Base-by-base conservation (phyloP, 768 basidiomycete species). In the Polyporus arcularius region DNA sequence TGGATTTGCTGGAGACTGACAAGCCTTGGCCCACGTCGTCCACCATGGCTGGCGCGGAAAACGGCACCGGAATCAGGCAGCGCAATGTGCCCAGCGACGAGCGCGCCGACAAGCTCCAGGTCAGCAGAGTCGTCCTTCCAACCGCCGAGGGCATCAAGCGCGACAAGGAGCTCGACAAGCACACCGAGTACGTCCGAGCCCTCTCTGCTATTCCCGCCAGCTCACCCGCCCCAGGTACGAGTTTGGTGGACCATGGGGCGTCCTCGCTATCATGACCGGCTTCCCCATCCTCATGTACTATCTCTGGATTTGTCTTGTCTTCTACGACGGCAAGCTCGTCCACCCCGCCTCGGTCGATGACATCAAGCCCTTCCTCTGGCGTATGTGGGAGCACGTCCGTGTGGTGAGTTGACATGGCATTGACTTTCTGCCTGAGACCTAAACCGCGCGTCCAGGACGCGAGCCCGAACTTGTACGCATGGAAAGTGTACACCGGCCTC, bases 201-300 rank as follows among this genome's bases (percentile, higher is more conserved):
- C 31, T 15, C 51, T 43, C 1, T 51, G 21, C 5, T 49, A 16
- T 39, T 16, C 52, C 49, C 10, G 39, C 30, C 16, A 15, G 42
- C 53, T 56, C 21, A 66, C 46, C 38, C 42, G 30, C 16, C n/a
- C 28, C n/a, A 96, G 94, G 40, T 96, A 92, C 78, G 96, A 99
- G 74, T 99, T 99, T 70, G 96, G 97, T 64, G 96, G 96, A 3
- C 95, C 96, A 43, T 82, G 82, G 76, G 97, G 96, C 47, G 94
- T 96, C 30, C 74, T 86, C 11, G 90, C 89, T 12, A 98, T 99
- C 77, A 98, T 99, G 90, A 80, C 87, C 18, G 88, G 90, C 49
- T 99, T 99, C 72, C 97, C 97, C 0, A 74, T 89, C 28, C 82
- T 98, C 62, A 98, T 99, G 95, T 99, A 97, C 75, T 99, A 98